These are phyloP conservation scores for Casaregolazyma suthepensis DNA, from an alignment of 1,139 yeast genomes.

Conservation along the genomic window DNA sequence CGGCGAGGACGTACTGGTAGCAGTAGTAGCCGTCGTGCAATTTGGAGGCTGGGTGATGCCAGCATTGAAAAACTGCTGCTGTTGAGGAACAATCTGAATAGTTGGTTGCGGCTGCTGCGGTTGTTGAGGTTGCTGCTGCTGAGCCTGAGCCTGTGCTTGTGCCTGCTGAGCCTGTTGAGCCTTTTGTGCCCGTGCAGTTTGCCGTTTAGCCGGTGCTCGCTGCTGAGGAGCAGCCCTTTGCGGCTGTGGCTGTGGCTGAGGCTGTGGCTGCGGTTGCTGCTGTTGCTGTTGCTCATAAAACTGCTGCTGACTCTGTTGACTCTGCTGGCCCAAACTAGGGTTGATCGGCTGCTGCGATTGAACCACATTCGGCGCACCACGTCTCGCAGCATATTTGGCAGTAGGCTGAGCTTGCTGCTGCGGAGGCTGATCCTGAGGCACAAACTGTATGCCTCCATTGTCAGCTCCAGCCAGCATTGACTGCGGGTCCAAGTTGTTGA, in stretches of 20 bases:
- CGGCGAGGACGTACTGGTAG: conserved; percentile 17
- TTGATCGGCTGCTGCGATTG: neutral
- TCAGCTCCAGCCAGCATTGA: neutral
- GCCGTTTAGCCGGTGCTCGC: conserved; percentile 4
- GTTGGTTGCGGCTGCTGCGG: conserved; percentile 6
- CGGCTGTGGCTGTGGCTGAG: conserved; percentile 11
- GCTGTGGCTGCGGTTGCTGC: conserved; percentile 11
- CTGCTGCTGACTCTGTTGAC: conserved; percentile 7
- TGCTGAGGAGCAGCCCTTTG: conserved; percentile 11
- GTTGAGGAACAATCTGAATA: conserved; percentile 7
- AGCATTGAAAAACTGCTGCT: conserved; percentile 6
- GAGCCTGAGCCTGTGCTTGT: conserved; percentile 6
- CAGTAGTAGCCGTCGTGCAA: neutral
- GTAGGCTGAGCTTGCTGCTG: conserved; percentile 2
- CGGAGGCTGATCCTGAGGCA: neutral
- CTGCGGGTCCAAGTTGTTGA: neutral
- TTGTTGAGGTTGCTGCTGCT: conserved; percentile 6
- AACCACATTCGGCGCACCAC: neutral
- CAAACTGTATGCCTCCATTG: neutral
- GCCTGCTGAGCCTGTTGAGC: too few relatives aligned
- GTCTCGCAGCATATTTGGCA: neutral
- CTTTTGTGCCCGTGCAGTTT: conserved; percentile 4
- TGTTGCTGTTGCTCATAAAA: conserved; percentile 11
- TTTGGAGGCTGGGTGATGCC: neutral
- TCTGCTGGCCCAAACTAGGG: neutral